phyloP scores from a whole-genome alignment of 345 rosid species.

The Cochlearia excelsa region DNA sequence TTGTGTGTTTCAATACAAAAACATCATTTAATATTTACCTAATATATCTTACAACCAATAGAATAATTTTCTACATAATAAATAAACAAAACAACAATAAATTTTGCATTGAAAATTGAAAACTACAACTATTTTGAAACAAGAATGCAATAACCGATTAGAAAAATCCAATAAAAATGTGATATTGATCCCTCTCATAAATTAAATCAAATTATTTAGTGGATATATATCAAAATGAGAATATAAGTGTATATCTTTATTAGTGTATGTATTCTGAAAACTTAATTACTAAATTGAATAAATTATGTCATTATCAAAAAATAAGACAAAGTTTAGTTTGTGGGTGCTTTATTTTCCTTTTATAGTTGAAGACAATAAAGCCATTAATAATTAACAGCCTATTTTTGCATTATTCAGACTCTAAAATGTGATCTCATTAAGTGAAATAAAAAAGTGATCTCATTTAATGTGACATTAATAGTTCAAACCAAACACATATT shows the following conservation, averaged over 20 bases:
- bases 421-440: constrained; percentile 25
- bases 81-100: too few relatives aligned
- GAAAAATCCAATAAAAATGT: too few relatives aligned
- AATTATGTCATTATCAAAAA: not conserved
- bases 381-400: constrained; percentile 11
- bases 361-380: constrained; percentile 21
- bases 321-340: not conserved
- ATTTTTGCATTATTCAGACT: constrained; percentile 22
- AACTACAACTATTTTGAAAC: too few relatives aligned
- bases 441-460: constrained; percentile 14
- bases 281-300: not conserved
- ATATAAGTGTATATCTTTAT: too few relatives aligned
- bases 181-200: too few relatives aligned
- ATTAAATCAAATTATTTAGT: too few relatives aligned
- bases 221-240: too few relatives aligned
- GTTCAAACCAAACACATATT: constrained; percentile 11
- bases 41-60: not conserved
- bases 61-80: not conserved
- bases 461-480: constrained; percentile 33
- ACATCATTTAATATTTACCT: not conserved
- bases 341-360: constrained; percentile 20
- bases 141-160: too few relatives aligned
- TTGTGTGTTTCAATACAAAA: too few relatives aligned
- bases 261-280: not conserved
- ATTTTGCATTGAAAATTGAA: too few relatives aligned